Conservation (phyloP, 805 yeast genomes). For the Candida ascalaphidarum region DNA sequence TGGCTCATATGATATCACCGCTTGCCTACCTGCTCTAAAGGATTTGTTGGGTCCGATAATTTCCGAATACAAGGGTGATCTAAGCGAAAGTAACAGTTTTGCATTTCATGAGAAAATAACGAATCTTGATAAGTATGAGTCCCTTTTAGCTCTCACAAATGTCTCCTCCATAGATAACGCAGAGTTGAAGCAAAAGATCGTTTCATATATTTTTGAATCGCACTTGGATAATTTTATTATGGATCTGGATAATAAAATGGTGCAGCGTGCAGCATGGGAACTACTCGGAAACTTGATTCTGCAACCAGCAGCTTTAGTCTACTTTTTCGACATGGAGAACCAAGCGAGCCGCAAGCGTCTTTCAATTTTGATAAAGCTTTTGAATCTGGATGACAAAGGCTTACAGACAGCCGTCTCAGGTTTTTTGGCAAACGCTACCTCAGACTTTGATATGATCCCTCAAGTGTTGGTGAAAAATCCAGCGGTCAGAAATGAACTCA, state of each 20-base stretch:
- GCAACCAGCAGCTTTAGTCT: conserved; percentile 34
- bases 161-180: conserved; percentile 39
- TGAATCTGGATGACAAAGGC: conserved; percentile 21
- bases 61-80: conserved; percentile 9
- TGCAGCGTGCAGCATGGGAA: conserved; percentile 58
- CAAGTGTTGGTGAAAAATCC: conserved; percentile 12
- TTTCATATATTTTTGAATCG: conserved; percentile 41
- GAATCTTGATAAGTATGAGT: conserved; percentile 40
- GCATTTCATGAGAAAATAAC: conserved; percentile 27
- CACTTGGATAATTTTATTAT: conserved; percentile 32
- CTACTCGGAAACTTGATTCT: conserved; percentile 52
- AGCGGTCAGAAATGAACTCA: conserved; percentile 8
- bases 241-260: conserved; percentile 25
- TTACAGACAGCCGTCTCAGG: conserved; percentile 22
- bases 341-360: conserved; percentile 32
- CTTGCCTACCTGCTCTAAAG: conserved; percentile 40
- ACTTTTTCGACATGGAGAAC: conserved; percentile 48
- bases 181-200: conserved; percentile 26
- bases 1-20: conserved; percentile 28
- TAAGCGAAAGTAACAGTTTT: conserved; percentile 11
- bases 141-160: conserved; percentile 62
- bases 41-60: conserved; percentile 33
- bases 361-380: conserved; percentile 19
- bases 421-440: conserved; percentile 30
- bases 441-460: conserved; percentile 28